Evolutionary conservation across 2,329 filamentous ascomycete species (phyloP), one percentile per base, ranked within the genome.

Genomic region (Ilyonectria destructans): DNA sequence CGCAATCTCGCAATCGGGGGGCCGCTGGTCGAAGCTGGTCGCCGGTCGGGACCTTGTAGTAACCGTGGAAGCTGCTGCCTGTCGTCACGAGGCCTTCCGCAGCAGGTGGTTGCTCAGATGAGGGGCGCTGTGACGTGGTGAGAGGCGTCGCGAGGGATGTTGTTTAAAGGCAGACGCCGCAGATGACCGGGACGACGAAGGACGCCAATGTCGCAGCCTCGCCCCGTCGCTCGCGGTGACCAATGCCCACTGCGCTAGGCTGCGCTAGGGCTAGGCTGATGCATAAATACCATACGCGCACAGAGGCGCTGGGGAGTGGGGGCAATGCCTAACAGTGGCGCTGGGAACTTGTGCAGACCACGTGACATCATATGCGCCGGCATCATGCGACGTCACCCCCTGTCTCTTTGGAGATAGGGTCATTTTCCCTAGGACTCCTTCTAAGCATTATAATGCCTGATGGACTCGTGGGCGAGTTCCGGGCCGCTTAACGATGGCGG

Each of bases 401-500:
- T 67, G 63, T 64, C 56, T 29, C 37, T 29, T 23, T 59, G 52
- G 45, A 48, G 57, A 65, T 69, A 61, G 31, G 58, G 59, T 67
- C 63, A 67, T 31, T 21, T 51, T 59, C 63, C 37, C 56, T 19
- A 45, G 51, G 31, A 43, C 43, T 57, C 21, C 21, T 17, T 57
- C 21, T 4, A 15, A 37, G 49, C 26, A 29, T 33, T 52, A 15
- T n/a, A 21, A 46, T 62, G 65, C 69, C 76, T 77, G 65, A 79
- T 79, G 78, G 77, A 77, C 69, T 61, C 52, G 43, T 56, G 59
- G 45, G 33, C 59, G 64, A 76, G 67, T 60, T 55, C 54, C 57
- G 60, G 57, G 69, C 65, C 71, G 71, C 71, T 74, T 69, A 68
- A 76, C 69, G 77, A 93, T 92, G 91, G 89, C 88, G 80, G 85